These are phyloP conservation scores for Leccinum boreale DNA, from an alignment of 768 basidiomycete genomes.

Conservation along the genomic window DNA sequence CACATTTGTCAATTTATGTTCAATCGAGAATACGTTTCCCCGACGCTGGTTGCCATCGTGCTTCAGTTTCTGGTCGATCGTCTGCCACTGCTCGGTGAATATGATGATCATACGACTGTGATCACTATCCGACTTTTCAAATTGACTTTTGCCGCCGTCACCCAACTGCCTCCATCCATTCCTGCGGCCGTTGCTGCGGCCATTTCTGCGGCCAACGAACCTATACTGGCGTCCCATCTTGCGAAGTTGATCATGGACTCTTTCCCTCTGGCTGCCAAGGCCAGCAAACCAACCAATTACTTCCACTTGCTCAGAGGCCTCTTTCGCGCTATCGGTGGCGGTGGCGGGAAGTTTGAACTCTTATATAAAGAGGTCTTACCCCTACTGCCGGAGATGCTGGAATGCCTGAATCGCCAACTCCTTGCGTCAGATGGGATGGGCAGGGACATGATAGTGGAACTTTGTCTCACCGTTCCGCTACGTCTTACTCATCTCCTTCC, in stretches of 20 bases:
- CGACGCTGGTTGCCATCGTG: constrained; percentile 84
- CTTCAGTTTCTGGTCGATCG: constrained; percentile 82
- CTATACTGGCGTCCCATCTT: constrained; percentile 90
- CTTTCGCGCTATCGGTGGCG: constrained; percentile 90
- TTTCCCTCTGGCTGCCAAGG: constrained; percentile 90
- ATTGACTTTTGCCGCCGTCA: constrained; percentile 89
- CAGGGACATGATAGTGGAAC: constrained; percentile 93
- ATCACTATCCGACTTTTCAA: constrained; percentile 92
- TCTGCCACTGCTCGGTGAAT: constrained; percentile 79
- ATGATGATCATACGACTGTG: constrained; percentile 76
- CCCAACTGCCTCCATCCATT: constrained; percentile 33
- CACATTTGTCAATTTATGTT: constrained; percentile 85
- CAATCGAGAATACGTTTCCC: constrained; percentile 67
- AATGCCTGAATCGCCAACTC: constrained; percentile 88
- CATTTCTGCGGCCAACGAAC: constrained; percentile 73
- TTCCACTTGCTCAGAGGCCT: constrained; percentile 88
- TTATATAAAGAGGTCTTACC: constrained; percentile 96
- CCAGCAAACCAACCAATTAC: constrained; percentile 87
- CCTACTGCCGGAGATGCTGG: constrained; percentile 94
- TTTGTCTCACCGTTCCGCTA: constrained; percentile 94
- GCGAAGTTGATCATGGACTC: constrained; percentile 94
- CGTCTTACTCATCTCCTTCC: constrained; percentile 94
- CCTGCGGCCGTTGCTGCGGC: background rate
- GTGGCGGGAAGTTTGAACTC: constrained; percentile 89
- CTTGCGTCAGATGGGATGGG: constrained; percentile 77